Evolutionary conservation across 768 basidiomycete species (phyloP), one percentile per base, ranked within the genome.

Genomic region (Ramaria sp.): DNA sequence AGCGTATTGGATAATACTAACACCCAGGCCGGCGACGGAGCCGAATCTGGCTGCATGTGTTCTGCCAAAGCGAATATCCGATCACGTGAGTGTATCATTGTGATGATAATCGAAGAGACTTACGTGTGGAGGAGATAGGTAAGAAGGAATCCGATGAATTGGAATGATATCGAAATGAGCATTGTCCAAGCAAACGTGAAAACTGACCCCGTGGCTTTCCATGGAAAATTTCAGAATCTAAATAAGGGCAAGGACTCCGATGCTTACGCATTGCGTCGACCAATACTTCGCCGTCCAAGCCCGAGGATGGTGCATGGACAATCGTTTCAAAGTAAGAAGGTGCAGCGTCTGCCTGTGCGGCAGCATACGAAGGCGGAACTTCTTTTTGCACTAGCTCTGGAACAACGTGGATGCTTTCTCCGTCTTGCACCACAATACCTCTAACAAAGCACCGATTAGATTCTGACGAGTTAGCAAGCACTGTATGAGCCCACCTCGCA

Each of bases 291-390:
- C 91, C 85, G 27, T 79, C 66, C 6, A 71, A 68, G 58, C 79
- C 77, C 15, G 80, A 67, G 58, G 79, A 82, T 0, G 91, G 91
- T 0, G 93, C 82, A 57, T 94, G 88, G 8, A 97, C 80, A 0
- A 91, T 93, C 0, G 89, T 97, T 64, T 99, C 95, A 89, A 92
- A 97, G 68, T 99, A 99, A 0, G 91, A 79, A 0, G 96, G 96
- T 0, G 88, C 93, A 0, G 89, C 80, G 64, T 99, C 95, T 27
- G 83, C 78, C 58, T 91, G 83, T 2, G 95, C 96, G 15, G 83
- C 77, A 12, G 83, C 76, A 63, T 99, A 99, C 0, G 92, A 81
- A 3, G 96, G 96, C 4, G 94, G 92, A 1, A 81, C 77, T 55
- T 87, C 87, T 61, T 81, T 88, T 65, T 89, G 84, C 6, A 74